Percentiles rank a stretch among this genome's conserved stretches.
Evolutionary conservation across 2,329 filamentous ascomycete species (phyloP).

Genomic region (Hypoxylon sp.): DNA sequence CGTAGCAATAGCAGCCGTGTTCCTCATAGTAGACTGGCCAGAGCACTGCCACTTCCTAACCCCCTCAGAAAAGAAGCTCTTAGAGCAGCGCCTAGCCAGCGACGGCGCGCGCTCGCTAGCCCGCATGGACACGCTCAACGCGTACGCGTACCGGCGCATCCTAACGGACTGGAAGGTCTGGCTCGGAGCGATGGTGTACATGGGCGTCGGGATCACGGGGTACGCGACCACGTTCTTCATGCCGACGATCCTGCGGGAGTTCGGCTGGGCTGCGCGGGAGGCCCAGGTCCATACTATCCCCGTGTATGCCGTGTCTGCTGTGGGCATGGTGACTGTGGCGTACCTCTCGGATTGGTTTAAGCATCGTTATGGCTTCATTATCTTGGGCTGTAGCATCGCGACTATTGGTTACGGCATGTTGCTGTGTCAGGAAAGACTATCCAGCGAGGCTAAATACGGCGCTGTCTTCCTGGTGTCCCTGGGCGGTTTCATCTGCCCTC

Average conservation of each 20-base stretch:
- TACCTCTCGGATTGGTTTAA: slow-evolving; percentile 55
- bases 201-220: slow-evolving; percentile 53
- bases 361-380: slow-evolving; percentile 57
- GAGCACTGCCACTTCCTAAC: slow-evolving; percentile 63
- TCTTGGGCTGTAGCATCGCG: slow-evolving; percentile 50
- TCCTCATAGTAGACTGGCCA: slow-evolving; percentile 66
- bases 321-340: slow-evolving; percentile 53
- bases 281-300: slow-evolving; percentile 59
- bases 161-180: slow-evolving; percentile 59
- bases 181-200: slow-evolving; percentile 55
- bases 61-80: slow-evolving; percentile 57
- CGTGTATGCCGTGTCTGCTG: slow-evolving; percentile 55
- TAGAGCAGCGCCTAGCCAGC: slow-evolving; percentile 53
- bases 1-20: slow-evolving; percentile 54
- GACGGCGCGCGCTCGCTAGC: slow-evolving; percentile 49
- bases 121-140: slow-evolving; percentile 54
- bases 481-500: slow-evolving; percentile 55
- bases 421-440: slow-evolving; percentile 50
- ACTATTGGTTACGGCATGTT: slow-evolving; percentile 56
- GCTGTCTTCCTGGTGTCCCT: slow-evolving; percentile 57
- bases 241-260: slow-evolving; percentile 60
- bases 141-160: slow-evolving; percentile 52
- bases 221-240: slow-evolving; percentile 59
- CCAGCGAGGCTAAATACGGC: slow-evolving; percentile 54
- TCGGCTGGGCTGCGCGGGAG: slow-evolving; percentile 56